Conservation (phyloP, 805 yeast species). For the Yarrowia keelungensis region DNA sequence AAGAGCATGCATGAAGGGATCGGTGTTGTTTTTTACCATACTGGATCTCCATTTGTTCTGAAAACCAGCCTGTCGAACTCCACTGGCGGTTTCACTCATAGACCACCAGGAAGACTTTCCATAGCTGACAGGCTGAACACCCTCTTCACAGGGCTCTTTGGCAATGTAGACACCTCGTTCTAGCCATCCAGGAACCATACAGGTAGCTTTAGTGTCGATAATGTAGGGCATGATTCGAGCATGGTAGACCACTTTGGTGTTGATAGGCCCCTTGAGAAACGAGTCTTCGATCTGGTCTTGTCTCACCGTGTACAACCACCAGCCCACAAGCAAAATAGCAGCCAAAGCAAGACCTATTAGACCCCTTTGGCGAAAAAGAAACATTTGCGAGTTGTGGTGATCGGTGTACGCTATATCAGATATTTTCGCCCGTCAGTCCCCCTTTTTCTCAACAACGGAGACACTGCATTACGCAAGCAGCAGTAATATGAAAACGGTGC, state of each 20-base stretch:
- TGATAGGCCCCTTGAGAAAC: neutral
- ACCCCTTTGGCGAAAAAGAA: too few species aligned
- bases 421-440: too few species aligned
- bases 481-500: too few species aligned
- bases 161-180: neutral
- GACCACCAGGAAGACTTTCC: neutral
- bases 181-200: conserved; percentile 9
- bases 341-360: too few species aligned
- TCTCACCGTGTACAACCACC: neutral
- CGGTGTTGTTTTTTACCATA: neutral
- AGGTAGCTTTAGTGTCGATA: neutral
- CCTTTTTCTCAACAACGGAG: too few species aligned
- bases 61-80: neutral
- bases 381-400: too few species aligned
- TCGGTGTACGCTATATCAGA: too few species aligned
- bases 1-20: neutral
- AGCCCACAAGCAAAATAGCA: neutral
- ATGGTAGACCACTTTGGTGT: neutral
- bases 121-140: neutral
- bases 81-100: neutral
- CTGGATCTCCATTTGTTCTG: neutral
- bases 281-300: neutral
- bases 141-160: neutral
- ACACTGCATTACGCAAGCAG: too few species aligned
- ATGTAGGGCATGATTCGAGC: conserved; percentile 21